Conservation (phyloP, 345 rosid species). For the Eucalyptus pumila region DNA sequence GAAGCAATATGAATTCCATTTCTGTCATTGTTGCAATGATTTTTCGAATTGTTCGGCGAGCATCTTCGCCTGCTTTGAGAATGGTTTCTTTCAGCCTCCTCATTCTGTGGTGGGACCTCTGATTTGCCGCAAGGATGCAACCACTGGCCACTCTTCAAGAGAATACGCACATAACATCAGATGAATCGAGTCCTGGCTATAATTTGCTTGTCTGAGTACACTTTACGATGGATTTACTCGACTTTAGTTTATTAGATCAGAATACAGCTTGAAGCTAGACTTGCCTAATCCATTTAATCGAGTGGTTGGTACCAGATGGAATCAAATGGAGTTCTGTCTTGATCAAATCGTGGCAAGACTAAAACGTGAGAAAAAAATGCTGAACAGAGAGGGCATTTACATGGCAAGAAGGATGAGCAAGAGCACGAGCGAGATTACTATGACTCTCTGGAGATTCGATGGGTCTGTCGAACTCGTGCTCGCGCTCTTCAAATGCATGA, state of each 20-base stretch:
- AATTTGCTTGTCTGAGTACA: neutral
- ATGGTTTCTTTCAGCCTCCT: conserved; percentile 26
- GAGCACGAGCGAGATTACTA: conserved; percentile 20
- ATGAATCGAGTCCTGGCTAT: neutral
- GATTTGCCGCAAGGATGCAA: conserved; percentile 29
- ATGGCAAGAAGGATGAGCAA: conserved; percentile 33
- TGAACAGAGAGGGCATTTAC: conserved; percentile 15
- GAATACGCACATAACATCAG: neutral
- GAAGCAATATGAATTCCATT: conserved; percentile 30
- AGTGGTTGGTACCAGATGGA: neutral
- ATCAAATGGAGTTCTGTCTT: neutral
- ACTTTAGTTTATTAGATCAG: neutral
- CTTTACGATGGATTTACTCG: neutral
- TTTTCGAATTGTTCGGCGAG: conserved; percentile 9
- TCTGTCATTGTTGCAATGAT: conserved; percentile 13
- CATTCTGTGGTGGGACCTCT: conserved; percentile 17
- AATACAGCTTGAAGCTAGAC: neutral
- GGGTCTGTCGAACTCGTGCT: neutral
- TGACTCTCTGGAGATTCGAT: conserved; percentile 6
- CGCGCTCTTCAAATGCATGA: conserved; percentile 7
- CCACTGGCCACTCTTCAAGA: conserved; percentile 27
- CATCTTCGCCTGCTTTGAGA: conserved; percentile 24
- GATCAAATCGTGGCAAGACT: neutral
- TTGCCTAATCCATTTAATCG: neutral
- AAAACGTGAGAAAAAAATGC: neutral